phyloP scores from a whole-genome alignment of 2,329 filamentous ascomycete genomes.

The Escovopsis sp. region DNA sequence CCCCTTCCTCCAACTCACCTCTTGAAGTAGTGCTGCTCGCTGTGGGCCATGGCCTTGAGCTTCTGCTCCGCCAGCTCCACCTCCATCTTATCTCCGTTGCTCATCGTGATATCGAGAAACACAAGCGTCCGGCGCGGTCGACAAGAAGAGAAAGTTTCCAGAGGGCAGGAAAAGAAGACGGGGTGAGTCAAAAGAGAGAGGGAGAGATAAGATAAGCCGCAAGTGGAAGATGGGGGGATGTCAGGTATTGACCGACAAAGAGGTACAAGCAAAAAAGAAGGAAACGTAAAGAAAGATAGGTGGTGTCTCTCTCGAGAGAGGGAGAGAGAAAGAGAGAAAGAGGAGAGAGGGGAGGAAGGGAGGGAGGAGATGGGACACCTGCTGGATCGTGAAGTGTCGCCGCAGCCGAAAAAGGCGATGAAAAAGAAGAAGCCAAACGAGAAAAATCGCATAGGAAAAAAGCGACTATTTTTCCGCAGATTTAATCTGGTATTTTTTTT shows the following conservation, averaged over 20 bases:
- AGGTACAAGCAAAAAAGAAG: too few species aligned
- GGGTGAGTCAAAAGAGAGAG: neutral
- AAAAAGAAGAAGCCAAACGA: neutral
- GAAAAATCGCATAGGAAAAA: neutral
- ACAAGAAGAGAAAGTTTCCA: neutral
- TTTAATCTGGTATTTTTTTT: neutral
- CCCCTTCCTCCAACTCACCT: conserved; percentile 39
- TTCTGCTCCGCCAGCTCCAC: conserved; percentile 44
- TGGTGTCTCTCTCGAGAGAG: too few species aligned
- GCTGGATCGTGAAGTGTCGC: neutral
- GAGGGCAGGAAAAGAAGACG: neutral
- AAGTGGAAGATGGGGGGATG: too few species aligned
- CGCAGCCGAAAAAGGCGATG: neutral
- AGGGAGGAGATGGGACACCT: too few species aligned
- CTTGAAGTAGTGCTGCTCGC: conserved; percentile 98
- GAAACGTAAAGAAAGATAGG: too few species aligned
- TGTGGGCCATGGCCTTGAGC: conserved; percentile 68
- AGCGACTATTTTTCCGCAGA: neutral
- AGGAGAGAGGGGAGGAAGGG: neutral
- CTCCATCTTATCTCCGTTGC: conserved; percentile 36
- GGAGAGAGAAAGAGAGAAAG: too few species aligned
- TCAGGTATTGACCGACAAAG: too few species aligned
- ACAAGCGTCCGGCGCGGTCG: neutral
- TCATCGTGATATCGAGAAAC: conserved; percentile 21
- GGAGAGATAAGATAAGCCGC: too few species aligned